Base-by-base conservation (phyloP, 495 filamentous ascomycete species). In the Hypoxylon fuscum region DNA sequence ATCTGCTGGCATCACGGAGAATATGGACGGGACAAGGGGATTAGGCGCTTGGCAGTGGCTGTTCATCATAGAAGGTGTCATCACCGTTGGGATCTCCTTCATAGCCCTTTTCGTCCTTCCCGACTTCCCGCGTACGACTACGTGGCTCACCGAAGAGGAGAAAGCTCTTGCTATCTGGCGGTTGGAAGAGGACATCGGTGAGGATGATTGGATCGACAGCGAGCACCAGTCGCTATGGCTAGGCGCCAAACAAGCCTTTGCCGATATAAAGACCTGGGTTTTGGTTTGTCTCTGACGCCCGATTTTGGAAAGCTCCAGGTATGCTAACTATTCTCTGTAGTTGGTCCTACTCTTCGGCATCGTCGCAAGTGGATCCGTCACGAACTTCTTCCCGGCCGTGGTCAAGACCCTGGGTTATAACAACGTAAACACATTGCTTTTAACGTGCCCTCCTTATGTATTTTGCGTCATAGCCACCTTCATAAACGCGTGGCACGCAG, bases 301-400 rank as follows among this genome's bases (percentile, higher is more conserved):
- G 29, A 27, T 0, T 56, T 44, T 15, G 29, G n/a, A 42, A 12
- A 42, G 6, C 4, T 5, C 0, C 17, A 22, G 17, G 12, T 66
- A 32, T 58, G 51, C 59, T 60, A 12, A 66, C 32, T 12, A 25
- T 45, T 22, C 1, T 40, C 27, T 34, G 1, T 61, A 86, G 84
- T 83, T 86, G 72, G 70, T 90, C 8, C 75, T 90, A 44, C 81
- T 93, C 47, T 83, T 91, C 43, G 85, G 88, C 66, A 88, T 92
- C 71, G 86, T 91, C 11, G 83, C 87, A 22, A 84, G 85, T 22
- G 87, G 85, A 45, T 87, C 88, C 2, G 87, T 92, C 7, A 92
- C 90, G n/a, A 93, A 95, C 72, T 95, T 95, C 82, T 94, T 96
- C 77, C 91, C 92, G 0, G 89, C 90, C 11, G 89, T 96, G 18